Percentiles rank a stretch among this genome's conserved stretches.
Evolutionary conservation across 495 filamentous ascomycete species (phyloP).

Genomic region (Penicillium maclennaniae): DNA sequence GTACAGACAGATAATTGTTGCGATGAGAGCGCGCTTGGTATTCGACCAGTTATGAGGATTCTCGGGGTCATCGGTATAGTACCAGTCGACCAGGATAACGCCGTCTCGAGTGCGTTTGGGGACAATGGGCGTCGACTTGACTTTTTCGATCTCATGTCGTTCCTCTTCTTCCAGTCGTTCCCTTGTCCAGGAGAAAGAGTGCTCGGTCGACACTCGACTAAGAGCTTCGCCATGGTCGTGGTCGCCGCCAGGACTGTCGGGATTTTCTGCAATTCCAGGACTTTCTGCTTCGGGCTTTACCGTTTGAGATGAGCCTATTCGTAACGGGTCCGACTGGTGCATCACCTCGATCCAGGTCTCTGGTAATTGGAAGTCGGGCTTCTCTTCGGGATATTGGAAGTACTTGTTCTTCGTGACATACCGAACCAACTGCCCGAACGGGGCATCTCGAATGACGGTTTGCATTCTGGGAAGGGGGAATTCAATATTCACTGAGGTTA

Average conservation of each 20-base stretch:
- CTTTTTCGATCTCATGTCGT: constrained; percentile 32
- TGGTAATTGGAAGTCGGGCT: constrained; percentile 47
- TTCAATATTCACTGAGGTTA: not conserved
- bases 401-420: constrained; percentile 45
- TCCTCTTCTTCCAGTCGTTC: constrained; percentile 38
- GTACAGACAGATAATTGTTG: constrained; percentile 29
- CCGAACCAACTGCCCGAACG: constrained; percentile 52
- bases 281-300: not conserved
- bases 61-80: constrained; percentile 47
- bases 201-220: constrained; percentile 10
- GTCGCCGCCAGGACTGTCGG: not conserved
- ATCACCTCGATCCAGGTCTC: constrained; percentile 38
- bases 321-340: constrained; percentile 6
- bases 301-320: not conserved
- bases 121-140: constrained; percentile 44
- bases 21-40: constrained; percentile 18
- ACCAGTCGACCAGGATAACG: constrained; percentile 52
- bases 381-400: constrained; percentile 54
- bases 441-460: constrained; percentile 45
- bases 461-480: constrained; percentile 12
- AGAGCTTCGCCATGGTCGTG: not conserved
- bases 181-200: constrained; percentile 34
- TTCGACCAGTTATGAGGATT: constrained; percentile 56
- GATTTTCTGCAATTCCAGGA: not conserved
- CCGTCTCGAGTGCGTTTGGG: constrained; percentile 39